A percentile compares a stretch with the other conserved stretches of the same genome.
Conservation (phyloP, 371 early-diverging fungal species). For the Syncephalastrum monosporum region DNA sequence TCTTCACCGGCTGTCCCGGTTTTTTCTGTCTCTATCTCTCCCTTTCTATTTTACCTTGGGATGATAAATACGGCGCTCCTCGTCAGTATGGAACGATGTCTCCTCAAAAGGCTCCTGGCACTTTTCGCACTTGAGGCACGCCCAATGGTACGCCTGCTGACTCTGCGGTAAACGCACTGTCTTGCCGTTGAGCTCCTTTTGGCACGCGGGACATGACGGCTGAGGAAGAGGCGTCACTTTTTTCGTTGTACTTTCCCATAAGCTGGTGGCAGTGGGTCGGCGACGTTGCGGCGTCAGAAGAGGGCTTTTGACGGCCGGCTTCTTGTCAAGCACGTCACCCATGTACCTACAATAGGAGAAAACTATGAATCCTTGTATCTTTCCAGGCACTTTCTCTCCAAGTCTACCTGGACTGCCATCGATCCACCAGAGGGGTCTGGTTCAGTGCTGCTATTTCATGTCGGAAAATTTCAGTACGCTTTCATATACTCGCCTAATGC, state of each 20-base stretch:
- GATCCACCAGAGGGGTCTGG: conserved; percentile 15
- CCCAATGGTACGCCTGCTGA: conserved; percentile 32
- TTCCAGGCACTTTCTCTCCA: too few relatives aligned
- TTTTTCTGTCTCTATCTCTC: neutral
- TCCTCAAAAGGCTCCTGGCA: conserved; percentile 32
- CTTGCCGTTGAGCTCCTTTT: conserved; percentile 29
- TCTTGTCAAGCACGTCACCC: too few relatives aligned
- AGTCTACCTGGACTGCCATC: conserved; percentile 30
- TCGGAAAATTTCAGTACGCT: neutral
- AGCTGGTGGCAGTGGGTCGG: neutral
- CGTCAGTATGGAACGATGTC: conserved; percentile 31
- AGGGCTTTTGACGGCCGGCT: neutral
- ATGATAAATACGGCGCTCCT: conserved; percentile 27
- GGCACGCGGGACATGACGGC: conserved; percentile 25
- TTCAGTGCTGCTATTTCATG: neutral
- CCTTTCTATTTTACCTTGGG: conserved; percentile 22
- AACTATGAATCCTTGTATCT: too few relatives aligned
- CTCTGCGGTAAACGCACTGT: conserved; percentile 32
- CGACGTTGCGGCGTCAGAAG: neutral
- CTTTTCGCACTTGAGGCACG: conserved; percentile 32
- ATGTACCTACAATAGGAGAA: neutral
- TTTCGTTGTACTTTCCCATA: neutral
- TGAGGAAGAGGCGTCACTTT: too few relatives aligned
- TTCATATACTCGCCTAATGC: too few relatives aligned
- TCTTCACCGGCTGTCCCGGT: too few relatives aligned